Percentiles rank a stretch among this genome's conserved stretches.
These are phyloP conservation scores for Myochromella boudieri DNA, from an alignment of 768 basidiomycete genomes.

Conservation along the genomic window DNA sequence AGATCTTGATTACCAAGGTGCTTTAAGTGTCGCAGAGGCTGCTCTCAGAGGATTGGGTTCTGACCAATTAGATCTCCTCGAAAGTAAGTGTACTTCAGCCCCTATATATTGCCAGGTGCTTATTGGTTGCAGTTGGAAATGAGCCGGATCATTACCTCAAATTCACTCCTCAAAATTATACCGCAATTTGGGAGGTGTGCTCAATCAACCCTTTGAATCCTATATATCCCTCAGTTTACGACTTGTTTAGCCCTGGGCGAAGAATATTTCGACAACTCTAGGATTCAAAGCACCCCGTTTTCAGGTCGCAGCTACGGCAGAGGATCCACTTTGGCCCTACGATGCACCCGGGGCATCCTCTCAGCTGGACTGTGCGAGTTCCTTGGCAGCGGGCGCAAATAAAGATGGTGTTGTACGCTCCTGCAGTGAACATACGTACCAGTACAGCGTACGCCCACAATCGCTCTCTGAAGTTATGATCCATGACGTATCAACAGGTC, in stretches of 20 bases:
- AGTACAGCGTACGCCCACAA: constrained; percentile 42
- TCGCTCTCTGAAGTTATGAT: background rate
- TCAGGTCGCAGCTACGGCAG: constrained; percentile 48
- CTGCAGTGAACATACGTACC: constrained; percentile 56
- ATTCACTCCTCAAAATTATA: constrained; percentile 44
- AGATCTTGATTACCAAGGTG: constrained; percentile 41
- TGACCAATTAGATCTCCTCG: constrained; percentile 40
- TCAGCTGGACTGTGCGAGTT: constrained; percentile 47
- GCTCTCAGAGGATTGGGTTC: constrained; percentile 35
- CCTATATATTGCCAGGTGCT: background rate
- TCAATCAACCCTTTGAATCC: constrained; percentile 8
- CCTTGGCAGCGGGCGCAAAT: constrained; percentile 46
- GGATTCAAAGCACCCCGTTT: constrained; percentile 38
- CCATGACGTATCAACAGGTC: constrained; percentile 27
- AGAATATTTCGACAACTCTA: constrained; percentile 44
- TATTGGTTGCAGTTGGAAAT: constrained; percentile 40
- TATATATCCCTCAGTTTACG: background rate
- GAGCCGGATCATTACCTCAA: constrained; percentile 52
- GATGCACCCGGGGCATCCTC: constrained; percentile 40
- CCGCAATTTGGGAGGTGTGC: constrained; percentile 43
- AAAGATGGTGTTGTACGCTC: constrained; percentile 37
- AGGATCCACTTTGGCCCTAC: constrained; percentile 54
- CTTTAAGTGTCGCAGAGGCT: constrained; percentile 42
- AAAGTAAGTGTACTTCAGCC: constrained; percentile 38
- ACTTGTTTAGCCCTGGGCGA: constrained; percentile 43